Percentiles rank a stretch among this genome's conserved stretches.
These are phyloP conservation scores for Ophiognomonia clavigignenti-juglandacearum DNA, from an alignment of 2,329 filamentous ascomycete genomes.

Conservation along the genomic window DNA sequence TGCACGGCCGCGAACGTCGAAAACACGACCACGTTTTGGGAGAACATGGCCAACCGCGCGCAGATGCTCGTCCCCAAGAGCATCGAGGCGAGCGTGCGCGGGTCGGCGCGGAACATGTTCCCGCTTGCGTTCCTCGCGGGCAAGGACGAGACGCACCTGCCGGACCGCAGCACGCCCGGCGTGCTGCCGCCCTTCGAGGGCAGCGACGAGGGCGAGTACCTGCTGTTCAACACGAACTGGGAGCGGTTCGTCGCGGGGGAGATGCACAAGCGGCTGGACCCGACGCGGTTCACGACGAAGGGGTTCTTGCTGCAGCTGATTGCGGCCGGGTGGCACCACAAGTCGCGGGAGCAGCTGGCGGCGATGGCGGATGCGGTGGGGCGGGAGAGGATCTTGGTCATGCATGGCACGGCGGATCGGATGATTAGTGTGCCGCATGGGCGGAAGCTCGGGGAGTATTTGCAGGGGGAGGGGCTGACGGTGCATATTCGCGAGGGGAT, in stretches of 20 bases:
- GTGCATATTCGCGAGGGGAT: constrained; percentile 62
- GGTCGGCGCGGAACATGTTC: constrained; percentile 64
- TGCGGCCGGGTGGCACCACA: constrained; percentile 76
- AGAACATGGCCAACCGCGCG: constrained; percentile 57
- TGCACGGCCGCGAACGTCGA: constrained; percentile 58
- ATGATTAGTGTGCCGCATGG: constrained; percentile 75
- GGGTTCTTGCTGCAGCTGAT: constrained; percentile 75
- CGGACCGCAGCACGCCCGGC: constrained; percentile 36
- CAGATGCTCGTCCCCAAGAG: constrained; percentile 64
- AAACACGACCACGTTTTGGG: constrained; percentile 56
- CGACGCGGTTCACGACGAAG: constrained; percentile 53
- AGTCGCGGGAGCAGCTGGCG: constrained; percentile 61
- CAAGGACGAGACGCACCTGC: constrained; percentile 55
- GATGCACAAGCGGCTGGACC: constrained; percentile 62
- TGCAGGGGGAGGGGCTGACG: constrained; percentile 40
- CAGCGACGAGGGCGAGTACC: constrained; percentile 35
- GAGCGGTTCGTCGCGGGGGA: constrained; percentile 81
- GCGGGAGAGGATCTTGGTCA: constrained; percentile 66
- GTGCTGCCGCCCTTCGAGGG: constrained; percentile 27
- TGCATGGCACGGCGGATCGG: constrained; percentile 72
- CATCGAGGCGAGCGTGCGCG: constrained; percentile 60
- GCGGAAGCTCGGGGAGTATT: constrained; percentile 57
- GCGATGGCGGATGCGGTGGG: constrained; percentile 65
- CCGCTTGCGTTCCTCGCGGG: constrained; percentile 54
- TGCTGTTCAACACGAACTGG: constrained; percentile 67